Percentiles rank a stretch among this genome's conserved stretches.
Evolutionary conservation across 1,139 yeast species (phyloP).

Genomic region (Diutina mesorugosa): DNA sequence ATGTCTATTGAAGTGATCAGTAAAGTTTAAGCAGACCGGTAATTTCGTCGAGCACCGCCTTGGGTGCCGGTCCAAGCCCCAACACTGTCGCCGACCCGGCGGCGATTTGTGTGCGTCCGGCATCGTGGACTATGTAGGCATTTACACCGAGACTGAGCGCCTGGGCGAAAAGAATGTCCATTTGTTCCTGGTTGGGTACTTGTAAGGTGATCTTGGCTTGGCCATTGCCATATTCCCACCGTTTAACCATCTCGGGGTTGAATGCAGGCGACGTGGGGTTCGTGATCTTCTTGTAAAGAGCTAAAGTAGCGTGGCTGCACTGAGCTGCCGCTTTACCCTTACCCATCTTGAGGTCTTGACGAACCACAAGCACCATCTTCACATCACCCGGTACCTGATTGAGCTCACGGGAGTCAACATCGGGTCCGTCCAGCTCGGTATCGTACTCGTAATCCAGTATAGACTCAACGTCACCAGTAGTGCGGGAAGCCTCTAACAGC

Average conservation of each 20-base stretch:
- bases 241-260: slow-evolving; percentile 44
- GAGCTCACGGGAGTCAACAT: slow-evolving; percentile 41
- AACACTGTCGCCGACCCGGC: slow-evolving; percentile 92
- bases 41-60: slow-evolving; percentile 60
- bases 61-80: slow-evolving; percentile 98
- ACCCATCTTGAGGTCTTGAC: slow-evolving; percentile 84
- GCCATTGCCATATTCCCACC: slow-evolving; percentile 72
- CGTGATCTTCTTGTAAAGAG: slow-evolving; percentile 64
- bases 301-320: slow-evolving; percentile 94
- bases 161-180: slow-evolving; percentile 66
- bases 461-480: neutral
- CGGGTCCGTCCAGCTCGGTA: slow-evolving; percentile 21
- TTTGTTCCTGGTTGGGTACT: slow-evolving; percentile 58
- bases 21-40: slow-evolving; percentile 71
- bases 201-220: slow-evolving; percentile 94
- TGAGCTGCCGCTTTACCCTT: slow-evolving; percentile 97
- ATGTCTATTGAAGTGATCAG: slow-evolving; percentile 13
- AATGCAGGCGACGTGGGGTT: slow-evolving; percentile 40
- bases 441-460: slow-evolving; percentile 18
- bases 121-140: slow-evolving; percentile 78
- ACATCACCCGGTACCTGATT: slow-evolving; percentile 67
- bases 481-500: neutral
- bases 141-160: slow-evolving; percentile 76
- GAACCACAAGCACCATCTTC: slow-evolving; percentile 76
- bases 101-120: slow-evolving; percentile 92